Evolutionary conservation across 495 filamentous ascomycete genomes (phyloP).

Genomic region (Chaetomium tenue): DNA sequence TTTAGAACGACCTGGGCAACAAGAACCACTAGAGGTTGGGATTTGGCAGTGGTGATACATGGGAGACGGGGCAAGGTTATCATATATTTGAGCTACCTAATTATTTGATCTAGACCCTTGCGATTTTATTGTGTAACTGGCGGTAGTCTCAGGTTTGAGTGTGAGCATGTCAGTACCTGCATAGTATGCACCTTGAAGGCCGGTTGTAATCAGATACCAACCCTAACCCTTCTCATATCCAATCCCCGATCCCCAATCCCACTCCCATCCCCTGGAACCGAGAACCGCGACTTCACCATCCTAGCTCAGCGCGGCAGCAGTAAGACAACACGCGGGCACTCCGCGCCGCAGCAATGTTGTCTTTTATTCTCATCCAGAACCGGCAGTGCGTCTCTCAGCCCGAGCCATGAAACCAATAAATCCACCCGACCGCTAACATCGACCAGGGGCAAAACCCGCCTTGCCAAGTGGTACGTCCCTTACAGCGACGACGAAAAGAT

Average conservation of each 20-base stretch:
- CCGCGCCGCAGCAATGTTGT: slow-evolving; percentile 56
- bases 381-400: slow-evolving; percentile 62
- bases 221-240: slow-evolving; percentile 16
- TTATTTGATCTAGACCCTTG: not conserved
- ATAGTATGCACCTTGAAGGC: slow-evolving; percentile 6
- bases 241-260: not conserved
- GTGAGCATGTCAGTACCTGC: not conserved
- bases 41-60: not conserved
- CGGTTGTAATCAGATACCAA: not conserved
- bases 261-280: not conserved
- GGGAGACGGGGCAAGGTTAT: not conserved
- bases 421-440: too few relatives aligned
- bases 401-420: not conserved
- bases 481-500: slow-evolving; percentile 98
- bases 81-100: not conserved
- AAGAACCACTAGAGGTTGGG: not conserved
- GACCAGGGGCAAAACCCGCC: slow-evolving; percentile 89
- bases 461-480: slow-evolving; percentile 98
- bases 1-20: not conserved
- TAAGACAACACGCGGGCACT: slow-evolving; percentile 14
- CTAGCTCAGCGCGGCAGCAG: slow-evolving; percentile 15
- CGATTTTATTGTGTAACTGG: not conserved
- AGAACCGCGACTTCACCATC: slow-evolving; percentile 7
- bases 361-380: slow-evolving; percentile 96
- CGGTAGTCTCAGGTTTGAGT: not conserved